A percentile compares a stretch with the other conserved stretches of the same genome.
Evolutionary conservation across 2,329 filamentous ascomycete genomes (phyloP).

Genomic region (Immersiporthe knoxdaviesiana): DNA sequence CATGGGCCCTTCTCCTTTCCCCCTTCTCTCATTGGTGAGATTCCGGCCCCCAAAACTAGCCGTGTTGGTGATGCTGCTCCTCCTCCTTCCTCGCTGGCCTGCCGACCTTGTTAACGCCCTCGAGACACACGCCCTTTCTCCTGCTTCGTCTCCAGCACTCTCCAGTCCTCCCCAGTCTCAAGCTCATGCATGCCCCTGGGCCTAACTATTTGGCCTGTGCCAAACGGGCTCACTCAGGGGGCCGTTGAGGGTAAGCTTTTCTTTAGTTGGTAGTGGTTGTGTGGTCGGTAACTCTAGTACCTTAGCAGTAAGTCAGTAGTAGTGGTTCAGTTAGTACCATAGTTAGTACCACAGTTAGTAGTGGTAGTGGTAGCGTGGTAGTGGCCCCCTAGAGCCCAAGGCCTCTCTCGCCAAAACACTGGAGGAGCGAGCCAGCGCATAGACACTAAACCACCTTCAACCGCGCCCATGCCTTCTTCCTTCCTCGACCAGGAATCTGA

Average conservation of each 20-base stretch:
- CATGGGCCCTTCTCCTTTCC: constrained; percentile 6
- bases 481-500: constrained; percentile 4
- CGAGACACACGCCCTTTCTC: not conserved
- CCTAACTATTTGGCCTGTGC: not conserved
- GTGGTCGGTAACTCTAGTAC: not conserved
- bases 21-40: constrained; percentile 9
- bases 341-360: not conserved
- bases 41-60: constrained; percentile 25
- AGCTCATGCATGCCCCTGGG: constrained; percentile 22
- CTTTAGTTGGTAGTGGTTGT: not conserved
- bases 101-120: constrained; percentile 1
- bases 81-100: not conserved
- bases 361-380: not conserved
- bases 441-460: not conserved
- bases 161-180: constrained; percentile 12
- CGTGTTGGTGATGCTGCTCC: not conserved
- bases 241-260: not conserved
- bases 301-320: not conserved
- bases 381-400: not conserved
- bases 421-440: not conserved
- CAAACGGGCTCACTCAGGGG: not conserved
- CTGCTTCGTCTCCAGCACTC: constrained; percentile 20
- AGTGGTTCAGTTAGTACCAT: not conserved
- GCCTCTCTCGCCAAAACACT: not conserved
- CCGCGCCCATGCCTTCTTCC: not conserved